Base-by-base conservation (phyloP, 495 filamentous ascomycete genomes). In the Annulohypoxylon stygium region DNA sequence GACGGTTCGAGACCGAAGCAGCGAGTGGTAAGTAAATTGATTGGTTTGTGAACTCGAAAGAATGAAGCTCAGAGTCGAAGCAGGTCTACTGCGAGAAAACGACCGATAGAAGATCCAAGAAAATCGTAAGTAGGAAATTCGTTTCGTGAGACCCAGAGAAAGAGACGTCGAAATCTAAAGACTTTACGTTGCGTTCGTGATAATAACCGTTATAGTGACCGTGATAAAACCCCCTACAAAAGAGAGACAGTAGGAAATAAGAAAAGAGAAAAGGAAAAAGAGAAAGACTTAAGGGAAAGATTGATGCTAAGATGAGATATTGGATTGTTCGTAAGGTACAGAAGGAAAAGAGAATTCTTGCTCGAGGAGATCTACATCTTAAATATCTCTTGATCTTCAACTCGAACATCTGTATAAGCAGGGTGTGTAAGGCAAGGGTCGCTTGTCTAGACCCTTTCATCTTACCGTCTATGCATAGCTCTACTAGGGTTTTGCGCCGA, bases 31-130 rank as follows among this genome's bases (percentile, higher is more conserved):
- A 14, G 23, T 4, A 25, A 18, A 25, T 30, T 30, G 1, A 3
- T 25, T 62, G 7, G n/a, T 43, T 71, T 67, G 25, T 23, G 14
- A 48, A 25, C n/a, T 50, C 12, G 53, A 62, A 65, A 55, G 65
- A 75, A n/a, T 54, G 60, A 65, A 51, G n/a, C 45, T 33, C 11
- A 18, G 25, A 34, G 36, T 39, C 53, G 55, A 48, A 71, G 66
- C 71, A 74, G 69, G 12, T 71, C 75, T 65, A 75, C 67, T 83
- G 81, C 69, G 54, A 66, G 57, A 60, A 71, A 64, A 65, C n/a
- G 71, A 69, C 39, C 37, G 58, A 67, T 33, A 23, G 53, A 58
- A 51, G 66, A 36, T 37, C n/a, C 54, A 65, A 75, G 57, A 67
- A 76, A 64, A 80, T 61, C 61, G 71, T 72, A 16, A 55, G 16